Conservation (phyloP, 352 stramenopile genomes). For the Pseudoperonospora humuli region DNA sequence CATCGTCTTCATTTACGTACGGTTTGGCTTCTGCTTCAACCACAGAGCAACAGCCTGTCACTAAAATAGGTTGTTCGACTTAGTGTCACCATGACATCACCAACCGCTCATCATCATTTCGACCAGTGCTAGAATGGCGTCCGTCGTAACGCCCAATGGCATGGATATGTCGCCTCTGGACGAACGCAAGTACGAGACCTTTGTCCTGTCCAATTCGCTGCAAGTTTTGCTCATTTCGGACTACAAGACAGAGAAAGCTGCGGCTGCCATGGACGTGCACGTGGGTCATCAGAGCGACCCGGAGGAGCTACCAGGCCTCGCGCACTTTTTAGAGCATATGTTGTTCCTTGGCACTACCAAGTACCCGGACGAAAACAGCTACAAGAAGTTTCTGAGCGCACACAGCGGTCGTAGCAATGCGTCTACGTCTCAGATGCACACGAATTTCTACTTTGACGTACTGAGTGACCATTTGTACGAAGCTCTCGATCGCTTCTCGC, state of each 20-base stretch:
- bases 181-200: slow-evolving; percentile 46
- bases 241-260: slow-evolving; percentile 85
- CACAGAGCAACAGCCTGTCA: too few species aligned
- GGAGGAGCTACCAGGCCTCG: slow-evolving; percentile 74
- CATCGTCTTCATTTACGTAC: too few species aligned
- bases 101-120: too few species aligned
- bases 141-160: slow-evolving; percentile 32
- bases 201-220: slow-evolving; percentile 46
- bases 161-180: slow-evolving; percentile 64
- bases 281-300: slow-evolving; percentile 91
- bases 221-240: slow-evolving; percentile 88
- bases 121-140: slow-evolving; percentile 19
- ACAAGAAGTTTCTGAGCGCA: slow-evolving; percentile 88
- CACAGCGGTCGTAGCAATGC: slow-evolving; percentile 94
- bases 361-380: slow-evolving; percentile 94
- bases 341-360: slow-evolving; percentile 94
- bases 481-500: slow-evolving; percentile 92
- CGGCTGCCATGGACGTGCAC: slow-evolving; percentile 92
- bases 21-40: too few species aligned
- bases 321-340: slow-evolving; percentile 96
- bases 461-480: slow-evolving; percentile 64
- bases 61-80: too few species aligned
- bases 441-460: slow-evolving; percentile 97
- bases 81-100: too few species aligned
- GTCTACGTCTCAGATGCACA: slow-evolving; percentile 94